These are phyloP conservation scores for Benincasa hispida DNA, from an alignment of 306 rosid genomes.

Conservation along the genomic window DNA sequence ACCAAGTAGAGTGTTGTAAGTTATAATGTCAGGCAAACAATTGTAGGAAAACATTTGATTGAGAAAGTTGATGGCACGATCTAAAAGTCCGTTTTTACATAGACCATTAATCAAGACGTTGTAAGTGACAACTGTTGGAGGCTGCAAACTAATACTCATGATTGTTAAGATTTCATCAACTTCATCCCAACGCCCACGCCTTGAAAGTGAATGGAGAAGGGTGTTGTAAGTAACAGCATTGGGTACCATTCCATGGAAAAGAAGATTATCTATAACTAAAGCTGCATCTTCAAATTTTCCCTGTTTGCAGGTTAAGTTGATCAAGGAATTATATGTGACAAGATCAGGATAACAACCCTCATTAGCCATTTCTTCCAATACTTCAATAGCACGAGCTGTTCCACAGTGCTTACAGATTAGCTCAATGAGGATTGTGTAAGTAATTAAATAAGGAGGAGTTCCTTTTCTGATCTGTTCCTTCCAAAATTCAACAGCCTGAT, in stretches of 20 bases:
- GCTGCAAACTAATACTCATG: slow-evolving; percentile 42
- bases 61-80: slow-evolving; percentile 53
- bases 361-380: slow-evolving; percentile 61
- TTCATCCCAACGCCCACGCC: slow-evolving; percentile 51
- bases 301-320: slow-evolving; percentile 50
- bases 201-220: slow-evolving; percentile 57
- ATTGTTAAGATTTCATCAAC: slow-evolving; percentile 50
- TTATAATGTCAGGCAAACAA: slow-evolving; percentile 62
- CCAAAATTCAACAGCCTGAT: slow-evolving; percentile 65
- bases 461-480: slow-evolving; percentile 72
- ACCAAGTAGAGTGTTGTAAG: slow-evolving; percentile 67
- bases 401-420: slow-evolving; percentile 67
- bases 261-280: slow-evolving; percentile 44
- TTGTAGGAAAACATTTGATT: slow-evolving; percentile 42
- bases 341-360: slow-evolving; percentile 88
- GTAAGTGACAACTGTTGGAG: slow-evolving; percentile 64
- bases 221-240: slow-evolving; percentile 64
- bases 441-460: slow-evolving; percentile 73
- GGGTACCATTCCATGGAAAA: slow-evolving; percentile 42
- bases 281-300: slow-evolving; percentile 45
- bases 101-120: slow-evolving; percentile 66
- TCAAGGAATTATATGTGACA: slow-evolving; percentile 57
- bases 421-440: slow-evolving; percentile 61
- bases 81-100: slow-evolving; percentile 58
- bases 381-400: slow-evolving; percentile 45